Conservation (phyloP, 768 basidiomycete genomes). For the Glaciozyma martinii region DNA sequence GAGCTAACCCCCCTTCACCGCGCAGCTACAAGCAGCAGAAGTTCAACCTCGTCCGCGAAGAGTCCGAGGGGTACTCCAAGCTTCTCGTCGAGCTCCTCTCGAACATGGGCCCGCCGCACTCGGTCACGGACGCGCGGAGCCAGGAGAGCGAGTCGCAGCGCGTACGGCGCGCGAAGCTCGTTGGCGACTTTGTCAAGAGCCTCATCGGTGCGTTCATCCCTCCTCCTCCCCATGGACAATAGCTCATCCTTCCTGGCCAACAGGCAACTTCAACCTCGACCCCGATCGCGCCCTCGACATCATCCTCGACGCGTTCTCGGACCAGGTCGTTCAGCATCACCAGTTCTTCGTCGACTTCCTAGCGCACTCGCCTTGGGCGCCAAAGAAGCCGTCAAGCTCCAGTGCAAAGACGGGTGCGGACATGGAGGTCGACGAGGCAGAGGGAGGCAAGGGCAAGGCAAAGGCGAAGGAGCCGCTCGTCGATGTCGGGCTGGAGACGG, state of each 20-base stretch:
- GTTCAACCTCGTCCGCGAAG: slow-evolving; percentile 92
- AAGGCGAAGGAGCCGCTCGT: slow-evolving; percentile 28
- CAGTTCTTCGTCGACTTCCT: slow-evolving; percentile 81
- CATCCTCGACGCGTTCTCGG: slow-evolving; percentile 80
- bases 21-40: slow-evolving; percentile 92
- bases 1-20: neutral
- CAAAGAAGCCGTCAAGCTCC: neutral
- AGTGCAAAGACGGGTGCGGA: neutral
- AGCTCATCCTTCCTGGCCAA: neutral
- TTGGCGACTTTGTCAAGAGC: slow-evolving; percentile 73
- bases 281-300: slow-evolving; percentile 89
- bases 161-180: slow-evolving; percentile 57
- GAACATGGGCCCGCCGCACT: slow-evolving; percentile 65
- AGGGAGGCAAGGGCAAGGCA: slow-evolving; percentile 24
- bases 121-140: slow-evolving; percentile 45
- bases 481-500: slow-evolving; percentile 34
- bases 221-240: neutral
- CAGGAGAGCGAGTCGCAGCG: slow-evolving; percentile 43
- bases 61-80: slow-evolving; percentile 95
- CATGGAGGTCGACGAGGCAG: slow-evolving; percentile 36
- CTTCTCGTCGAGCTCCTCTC: slow-evolving; percentile 74
- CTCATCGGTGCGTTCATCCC: slow-evolving; percentile 50
- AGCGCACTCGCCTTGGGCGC: slow-evolving; percentile 74
- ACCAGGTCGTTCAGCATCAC: slow-evolving; percentile 71
- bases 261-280: slow-evolving; percentile 86